Percentiles rank a stretch among this genome's conserved stretches.
These are phyloP conservation scores for Camellia japonica DNA, from an alignment of 148 eudicot species.

Conservation along the genomic window DNA sequence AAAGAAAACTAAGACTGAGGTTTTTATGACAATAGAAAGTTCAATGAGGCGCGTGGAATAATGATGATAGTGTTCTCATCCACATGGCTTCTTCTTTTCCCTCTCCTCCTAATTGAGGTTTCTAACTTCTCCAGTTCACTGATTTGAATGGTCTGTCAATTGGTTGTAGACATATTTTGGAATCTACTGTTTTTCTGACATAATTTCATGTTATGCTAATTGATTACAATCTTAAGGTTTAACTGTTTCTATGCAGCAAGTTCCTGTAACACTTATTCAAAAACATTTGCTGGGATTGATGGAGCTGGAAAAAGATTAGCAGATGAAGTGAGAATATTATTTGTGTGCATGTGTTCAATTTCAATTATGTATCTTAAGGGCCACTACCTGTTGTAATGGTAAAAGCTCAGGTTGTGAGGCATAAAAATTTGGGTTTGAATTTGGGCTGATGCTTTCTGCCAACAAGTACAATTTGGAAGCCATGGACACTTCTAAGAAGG, in stretches of 20 bases:
- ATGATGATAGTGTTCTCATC: background rate
- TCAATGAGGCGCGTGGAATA: background rate
- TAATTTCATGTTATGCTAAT: background rate
- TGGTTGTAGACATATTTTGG: background rate
- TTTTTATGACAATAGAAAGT: background rate
- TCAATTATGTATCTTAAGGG: constrained; percentile 2
- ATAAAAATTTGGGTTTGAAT: background rate
- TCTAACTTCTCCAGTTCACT: background rate
- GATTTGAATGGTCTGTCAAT: background rate
- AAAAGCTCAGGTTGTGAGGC: background rate
- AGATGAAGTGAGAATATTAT: constrained; percentile 66
- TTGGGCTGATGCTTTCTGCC: background rate
- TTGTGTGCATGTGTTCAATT: background rate
- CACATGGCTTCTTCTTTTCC: background rate
- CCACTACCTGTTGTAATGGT: constrained; percentile 11
- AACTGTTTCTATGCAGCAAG: constrained; percentile 65
- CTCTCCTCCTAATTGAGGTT: background rate
- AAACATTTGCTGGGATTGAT: constrained; percentile 89
- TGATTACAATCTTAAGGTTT: constrained; percentile 6
- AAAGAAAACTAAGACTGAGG: too few relatives aligned
- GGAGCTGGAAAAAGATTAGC: constrained; percentile 96
- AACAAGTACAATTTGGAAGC: background rate
- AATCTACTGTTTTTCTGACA: background rate
- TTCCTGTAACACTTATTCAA: constrained; percentile 79
- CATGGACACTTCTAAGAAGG: too few relatives aligned